Conservation (phyloP, 2,329 filamentous ascomycete species). For the Talaromyces amestolkiae region DNA sequence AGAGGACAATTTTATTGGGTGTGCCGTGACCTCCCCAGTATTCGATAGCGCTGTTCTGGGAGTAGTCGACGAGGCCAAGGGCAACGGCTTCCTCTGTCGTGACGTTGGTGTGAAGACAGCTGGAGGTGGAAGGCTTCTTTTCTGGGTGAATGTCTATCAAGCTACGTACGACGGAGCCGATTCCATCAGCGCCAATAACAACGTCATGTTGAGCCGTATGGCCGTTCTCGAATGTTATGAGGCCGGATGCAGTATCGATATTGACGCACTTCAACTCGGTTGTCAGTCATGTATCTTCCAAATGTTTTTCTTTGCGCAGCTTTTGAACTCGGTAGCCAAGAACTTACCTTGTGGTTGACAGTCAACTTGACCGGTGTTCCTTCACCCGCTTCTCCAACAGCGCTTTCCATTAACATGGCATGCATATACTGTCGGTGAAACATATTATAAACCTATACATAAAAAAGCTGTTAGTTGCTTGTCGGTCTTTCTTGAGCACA, state of each 20-base stretch:
- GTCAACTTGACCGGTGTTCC: slow-evolving; percentile 54
- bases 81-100: slow-evolving; percentile 58
- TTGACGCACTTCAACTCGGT: slow-evolving; percentile 26
- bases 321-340: background rate
- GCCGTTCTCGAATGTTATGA: slow-evolving; percentile 56
- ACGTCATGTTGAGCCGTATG: slow-evolving; percentile 54
- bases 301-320: background rate
- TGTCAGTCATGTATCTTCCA: background rate
- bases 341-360: slow-evolving; percentile 54
- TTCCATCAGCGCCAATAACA: slow-evolving; percentile 64
- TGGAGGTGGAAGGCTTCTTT: slow-evolving; percentile 58
- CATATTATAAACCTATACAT: slow-evolving; percentile 57
- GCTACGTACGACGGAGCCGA: slow-evolving; percentile 63
- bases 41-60: slow-evolving; percentile 59
- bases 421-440: slow-evolving; percentile 70
- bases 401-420: slow-evolving; percentile 61
- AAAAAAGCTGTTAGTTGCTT: background rate
- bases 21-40: slow-evolving; percentile 67
- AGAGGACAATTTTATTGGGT: slow-evolving; percentile 69
- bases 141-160: slow-evolving; percentile 62
- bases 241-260: slow-evolving; percentile 54
- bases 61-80: slow-evolving; percentile 63
- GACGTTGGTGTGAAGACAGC: slow-evolving; percentile 66
- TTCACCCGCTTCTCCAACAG: slow-evolving; percentile 51
- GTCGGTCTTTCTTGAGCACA: background rate